Percentiles rank a stretch among this genome's conserved stretches.
Evolutionary conservation across 257 asterid genomes (phyloP).

Genomic region (Linaria vulgaris): DNA sequence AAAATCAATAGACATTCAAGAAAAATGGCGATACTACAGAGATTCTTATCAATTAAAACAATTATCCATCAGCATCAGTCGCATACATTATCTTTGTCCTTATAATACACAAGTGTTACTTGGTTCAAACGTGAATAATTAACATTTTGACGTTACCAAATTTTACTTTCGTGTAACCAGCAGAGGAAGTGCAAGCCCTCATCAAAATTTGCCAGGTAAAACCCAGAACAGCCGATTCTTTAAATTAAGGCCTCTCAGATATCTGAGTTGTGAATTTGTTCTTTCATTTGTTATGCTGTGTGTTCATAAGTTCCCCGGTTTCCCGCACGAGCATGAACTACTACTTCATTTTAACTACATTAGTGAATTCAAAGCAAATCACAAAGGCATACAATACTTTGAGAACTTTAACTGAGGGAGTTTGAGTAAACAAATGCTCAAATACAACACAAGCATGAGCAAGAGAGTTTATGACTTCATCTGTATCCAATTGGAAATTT

Average conservation of each 20-base stretch:
- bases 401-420: neutral
- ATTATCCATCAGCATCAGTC: neutral
- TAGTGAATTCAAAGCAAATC: constrained; percentile 3
- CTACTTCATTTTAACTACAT: neutral
- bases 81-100: neutral
- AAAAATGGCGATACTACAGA: neutral
- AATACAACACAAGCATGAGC: neutral
- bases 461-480: neutral
- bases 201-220: too few species aligned
- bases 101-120: neutral
- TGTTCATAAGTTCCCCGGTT: neutral
- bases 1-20: neutral
- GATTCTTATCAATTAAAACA: constrained; percentile 6
- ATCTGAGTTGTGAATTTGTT: neutral
- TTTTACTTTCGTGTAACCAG: neutral
- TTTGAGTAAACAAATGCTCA: neutral
- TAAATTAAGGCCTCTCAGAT: too few species aligned
- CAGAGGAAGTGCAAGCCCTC: neutral
- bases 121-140: neutral
- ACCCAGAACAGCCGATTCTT: too few species aligned
- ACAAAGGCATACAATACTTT: neutral
- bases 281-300: neutral
- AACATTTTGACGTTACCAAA: neutral
- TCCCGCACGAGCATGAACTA: constrained; percentile 10
- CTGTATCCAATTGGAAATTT: neutral